A percentile compares a stretch with the other conserved stretches of the same genome.
phyloP scores from a whole-genome alignment of 495 filamentous ascomycete genomes.

The Thermochaetoides thermophila region DNA sequence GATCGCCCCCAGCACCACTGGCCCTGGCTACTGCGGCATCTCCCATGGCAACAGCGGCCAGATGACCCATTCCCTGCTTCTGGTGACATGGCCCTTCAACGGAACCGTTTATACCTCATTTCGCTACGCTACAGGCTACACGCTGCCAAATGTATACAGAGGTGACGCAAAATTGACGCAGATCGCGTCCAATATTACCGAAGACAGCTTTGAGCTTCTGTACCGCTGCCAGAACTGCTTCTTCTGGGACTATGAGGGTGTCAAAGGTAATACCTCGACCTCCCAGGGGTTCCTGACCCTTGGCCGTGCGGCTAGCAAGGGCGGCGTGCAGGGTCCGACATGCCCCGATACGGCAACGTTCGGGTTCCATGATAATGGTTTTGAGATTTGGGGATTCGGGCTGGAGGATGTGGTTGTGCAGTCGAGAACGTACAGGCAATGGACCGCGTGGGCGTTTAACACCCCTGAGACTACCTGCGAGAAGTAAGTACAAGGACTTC shows the following conservation, averaged over 20 bases:
- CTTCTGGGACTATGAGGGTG: conserved; percentile 30
- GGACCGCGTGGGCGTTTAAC: conserved; percentile 29
- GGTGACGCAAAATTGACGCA: conserved; percentile 43
- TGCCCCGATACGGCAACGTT: conserved; percentile 21
- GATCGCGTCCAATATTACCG: conserved; percentile 41
- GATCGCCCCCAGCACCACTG: conserved; percentile 9
- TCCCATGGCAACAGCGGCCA: conserved; percentile 33
- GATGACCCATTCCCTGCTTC: conserved; percentile 44
- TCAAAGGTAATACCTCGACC: conserved; percentile 12
- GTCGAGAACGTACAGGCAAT: conserved; percentile 33
- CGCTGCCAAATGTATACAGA: conserved; percentile 39
- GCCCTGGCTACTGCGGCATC: conserved; percentile 41
- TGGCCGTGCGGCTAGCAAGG: conserved; percentile 16
- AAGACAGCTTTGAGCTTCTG: conserved; percentile 38
- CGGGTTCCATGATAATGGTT: conserved; percentile 22
- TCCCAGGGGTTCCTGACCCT: conserved; percentile 11
- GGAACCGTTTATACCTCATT: conserved; percentile 39
- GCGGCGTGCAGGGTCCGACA: conserved; percentile 10
- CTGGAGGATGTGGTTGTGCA: conserved; percentile 26
- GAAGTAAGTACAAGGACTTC: conserved; percentile 9
- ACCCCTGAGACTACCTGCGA: conserved; percentile 25
- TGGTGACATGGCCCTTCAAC: conserved; percentile 41
- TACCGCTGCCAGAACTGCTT: conserved; percentile 51
- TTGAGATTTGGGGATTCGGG: conserved; percentile 29
- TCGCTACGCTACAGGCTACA: conserved; percentile 42